Evolutionary conservation across 2,329 filamentous ascomycete species (phyloP).

Genomic region (Botrytis deweyae): DNA sequence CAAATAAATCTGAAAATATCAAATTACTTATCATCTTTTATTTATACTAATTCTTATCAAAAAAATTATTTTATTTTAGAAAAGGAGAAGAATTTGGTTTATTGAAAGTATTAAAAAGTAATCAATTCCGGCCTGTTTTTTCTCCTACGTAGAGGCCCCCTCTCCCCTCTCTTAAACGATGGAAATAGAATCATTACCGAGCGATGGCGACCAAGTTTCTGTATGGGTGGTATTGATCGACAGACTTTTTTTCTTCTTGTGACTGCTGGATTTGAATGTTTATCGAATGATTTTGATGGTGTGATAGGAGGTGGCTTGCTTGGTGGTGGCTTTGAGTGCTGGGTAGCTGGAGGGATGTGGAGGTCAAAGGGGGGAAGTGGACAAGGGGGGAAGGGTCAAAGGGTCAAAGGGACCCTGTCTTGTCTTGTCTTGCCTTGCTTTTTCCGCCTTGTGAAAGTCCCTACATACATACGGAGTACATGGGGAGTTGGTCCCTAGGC

Average conservation of each 20-base stretch:
- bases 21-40: no score
- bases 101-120: no score
- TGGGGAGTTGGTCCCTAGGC: no score
- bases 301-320: not conserved
- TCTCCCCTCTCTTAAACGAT: not conserved
- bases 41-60: no score
- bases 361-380: not conserved
- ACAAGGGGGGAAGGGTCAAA: no score
- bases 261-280: not conserved
- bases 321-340: not conserved
- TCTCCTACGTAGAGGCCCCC: not conserved
- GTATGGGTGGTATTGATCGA: conserved; percentile 1
- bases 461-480: not conserved
- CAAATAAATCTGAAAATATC: no score
- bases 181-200: not conserved
- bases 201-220: not conserved
- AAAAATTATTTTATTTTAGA: no score
- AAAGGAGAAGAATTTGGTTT: no score
- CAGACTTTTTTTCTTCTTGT: not conserved
- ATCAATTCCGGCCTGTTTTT: no score
- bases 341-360: no score
- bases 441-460: not conserved
- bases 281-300: not conserved
- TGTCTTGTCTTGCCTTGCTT: not conserved
- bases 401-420: not conserved